phyloP scores from a whole-genome alignment of 169 alveolate species.

The Plasmodium adleri region DNA sequence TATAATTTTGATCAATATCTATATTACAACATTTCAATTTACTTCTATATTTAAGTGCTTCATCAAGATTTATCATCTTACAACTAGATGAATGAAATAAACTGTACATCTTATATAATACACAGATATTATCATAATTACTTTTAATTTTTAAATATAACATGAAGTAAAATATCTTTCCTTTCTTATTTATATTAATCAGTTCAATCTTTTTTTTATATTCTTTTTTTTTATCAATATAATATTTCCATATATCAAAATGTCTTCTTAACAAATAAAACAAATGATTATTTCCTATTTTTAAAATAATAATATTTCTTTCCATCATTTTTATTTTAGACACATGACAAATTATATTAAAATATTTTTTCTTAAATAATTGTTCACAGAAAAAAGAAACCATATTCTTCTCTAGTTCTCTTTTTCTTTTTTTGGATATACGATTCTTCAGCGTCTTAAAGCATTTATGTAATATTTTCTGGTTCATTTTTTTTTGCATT shows the following conservation, averaged over 20 bases:
- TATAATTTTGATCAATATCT: background rate
- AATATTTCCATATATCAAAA: conserved; percentile 21
- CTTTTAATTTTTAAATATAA: conserved; percentile 18
- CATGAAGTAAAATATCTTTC: conserved; percentile 9
- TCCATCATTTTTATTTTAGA: background rate
- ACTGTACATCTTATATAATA: conserved; percentile 8
- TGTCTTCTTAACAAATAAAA: background rate
- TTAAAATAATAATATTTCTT: background rate
- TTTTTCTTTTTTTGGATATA: conserved; percentile 22
- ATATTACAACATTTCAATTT: background rate
- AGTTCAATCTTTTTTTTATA: conserved; percentile 6
- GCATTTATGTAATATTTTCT: conserved; percentile 10
- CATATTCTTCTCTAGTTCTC: conserved; percentile 17
- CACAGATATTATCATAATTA: background rate
- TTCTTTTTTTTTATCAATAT: conserved; percentile 9
- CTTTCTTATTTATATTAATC: conserved; percentile 31
- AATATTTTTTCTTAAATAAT: conserved; percentile 13
- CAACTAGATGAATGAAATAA: background rate
- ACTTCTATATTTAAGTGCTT: background rate
- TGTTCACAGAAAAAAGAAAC: conserved; percentile 4
- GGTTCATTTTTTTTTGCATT: background rate
- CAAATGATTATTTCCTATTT: background rate
- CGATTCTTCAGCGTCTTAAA: background rate
- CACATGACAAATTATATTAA: background rate
- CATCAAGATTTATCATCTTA: background rate